A percentile compares a stretch with the other conserved stretches of the same genome.
These are phyloP conservation scores for Colletotrichum euphorbiae DNA, from an alignment of 2,329 filamentous ascomycete genomes.

Conservation along the genomic window DNA sequence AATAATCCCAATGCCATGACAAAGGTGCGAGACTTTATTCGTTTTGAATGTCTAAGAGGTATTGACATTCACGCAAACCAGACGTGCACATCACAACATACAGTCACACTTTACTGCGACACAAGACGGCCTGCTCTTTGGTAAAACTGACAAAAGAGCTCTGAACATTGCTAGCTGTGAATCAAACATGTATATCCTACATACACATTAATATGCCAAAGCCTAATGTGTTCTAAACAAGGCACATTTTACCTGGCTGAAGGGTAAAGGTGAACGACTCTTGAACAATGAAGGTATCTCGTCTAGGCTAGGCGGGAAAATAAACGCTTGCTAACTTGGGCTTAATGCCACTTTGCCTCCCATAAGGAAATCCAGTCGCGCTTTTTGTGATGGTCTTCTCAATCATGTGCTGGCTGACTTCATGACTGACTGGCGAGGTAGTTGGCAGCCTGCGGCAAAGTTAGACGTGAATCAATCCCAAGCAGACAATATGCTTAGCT, in stretches of 20 bases:
- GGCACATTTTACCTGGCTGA: slow-evolving; percentile 3
- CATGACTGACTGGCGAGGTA: slow-evolving; percentile 66
- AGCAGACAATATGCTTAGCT: slow-evolving; percentile 49
- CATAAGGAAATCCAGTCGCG: slow-evolving; percentile 22
- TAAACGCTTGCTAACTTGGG: slow-evolving; percentile 30
- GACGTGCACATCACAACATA: too few species aligned
- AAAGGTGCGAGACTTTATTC: too few species aligned
- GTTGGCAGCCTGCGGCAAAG: slow-evolving; percentile 61
- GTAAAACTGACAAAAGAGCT: neutral
- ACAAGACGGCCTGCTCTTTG: too few species aligned
- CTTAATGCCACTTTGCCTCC: slow-evolving; percentile 24
- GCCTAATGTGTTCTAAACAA: slow-evolving; percentile 8
- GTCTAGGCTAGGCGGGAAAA: slow-evolving; percentile 27
- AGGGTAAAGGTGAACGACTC: neutral
- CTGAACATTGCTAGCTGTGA: slow-evolving; percentile 24
- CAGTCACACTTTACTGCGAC: too few species aligned
- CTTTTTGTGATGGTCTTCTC: slow-evolving; percentile 2
- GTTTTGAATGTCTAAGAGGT: too few species aligned
- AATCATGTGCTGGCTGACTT: slow-evolving; percentile 22
- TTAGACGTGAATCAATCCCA: neutral
- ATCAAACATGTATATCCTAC: slow-evolving; percentile 32
- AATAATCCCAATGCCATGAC: too few species aligned
- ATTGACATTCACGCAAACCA: too few species aligned
- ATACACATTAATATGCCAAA: slow-evolving; percentile 28
- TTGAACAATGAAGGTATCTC: slow-evolving; percentile 30